A percentile compares a stretch with the other conserved stretches of the same genome.
These are phyloP conservation scores for Aspergillus phoenicis DNA, from an alignment of 2,329 filamentous ascomycete species.

Conservation along the genomic window DNA sequence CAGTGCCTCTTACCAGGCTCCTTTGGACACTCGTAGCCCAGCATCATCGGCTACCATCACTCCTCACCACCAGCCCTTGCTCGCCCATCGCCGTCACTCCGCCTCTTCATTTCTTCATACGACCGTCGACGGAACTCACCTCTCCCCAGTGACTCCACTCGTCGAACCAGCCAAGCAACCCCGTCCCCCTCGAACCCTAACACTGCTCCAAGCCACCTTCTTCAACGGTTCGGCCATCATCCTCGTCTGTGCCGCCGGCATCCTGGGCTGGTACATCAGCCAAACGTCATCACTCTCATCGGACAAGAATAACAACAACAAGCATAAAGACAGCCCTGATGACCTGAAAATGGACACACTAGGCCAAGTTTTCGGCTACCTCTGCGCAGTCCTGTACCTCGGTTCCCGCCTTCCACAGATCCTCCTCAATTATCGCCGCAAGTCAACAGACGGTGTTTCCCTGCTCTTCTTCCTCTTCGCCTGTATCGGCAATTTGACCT, in stretches of 20 bases:
- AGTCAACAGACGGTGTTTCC: conserved; percentile 89
- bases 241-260: conserved; percentile 80
- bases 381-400: conserved; percentile 87
- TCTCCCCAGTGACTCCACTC: conserved; percentile 82
- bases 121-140: conserved; percentile 64
- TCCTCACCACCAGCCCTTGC: conserved; percentile 12
- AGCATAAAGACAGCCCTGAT: conserved; percentile 9
- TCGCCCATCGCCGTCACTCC: conserved; percentile 29
- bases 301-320: conserved; percentile 35
- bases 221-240: conserved; percentile 77
- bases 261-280: conserved; percentile 82
- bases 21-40: conserved; percentile 5
- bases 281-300: conserved; percentile 39
- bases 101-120: conserved; percentile 48
- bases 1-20: conserved; percentile 20
- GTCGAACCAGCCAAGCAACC: conserved; percentile 52
- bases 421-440: conserved; percentile 86
- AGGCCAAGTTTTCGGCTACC: conserved; percentile 90
- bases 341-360: conserved; percentile 69
- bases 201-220: conserved; percentile 53
- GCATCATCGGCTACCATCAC: conserved; percentile 22
- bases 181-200: conserved; percentile 30
- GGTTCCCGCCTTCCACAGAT: conserved; percentile 88
- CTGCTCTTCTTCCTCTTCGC: conserved; percentile 97
- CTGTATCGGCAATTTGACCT: conserved; percentile 91